phyloP scores from a whole-genome alignment of 2,329 filamentous ascomycete species.

The Talaromyces marneffei region DNA sequence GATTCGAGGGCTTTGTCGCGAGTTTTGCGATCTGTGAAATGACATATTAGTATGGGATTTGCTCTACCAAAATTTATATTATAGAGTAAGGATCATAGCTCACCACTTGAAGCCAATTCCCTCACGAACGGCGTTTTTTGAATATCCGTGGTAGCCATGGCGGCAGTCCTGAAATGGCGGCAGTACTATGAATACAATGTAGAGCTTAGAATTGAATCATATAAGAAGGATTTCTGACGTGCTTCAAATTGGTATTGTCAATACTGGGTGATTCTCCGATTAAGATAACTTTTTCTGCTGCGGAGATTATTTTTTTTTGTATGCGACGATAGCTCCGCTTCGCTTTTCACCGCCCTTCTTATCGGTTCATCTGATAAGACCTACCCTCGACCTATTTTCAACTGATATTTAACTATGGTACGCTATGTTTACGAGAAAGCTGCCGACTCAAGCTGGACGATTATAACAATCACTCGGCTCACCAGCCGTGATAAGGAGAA shows the following conservation, averaged over 20 bases:
- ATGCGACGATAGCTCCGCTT: constrained; percentile 2
- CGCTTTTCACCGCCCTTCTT: constrained; percentile 13
- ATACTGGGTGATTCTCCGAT: too few relatives aligned
- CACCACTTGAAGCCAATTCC: constrained; percentile 78
- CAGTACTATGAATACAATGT: not conserved
- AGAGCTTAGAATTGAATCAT: not conserved
- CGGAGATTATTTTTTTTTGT: constrained; percentile 18
- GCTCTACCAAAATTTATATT: not conserved
- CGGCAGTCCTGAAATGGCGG: not conserved
- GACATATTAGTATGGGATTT: too few relatives aligned
- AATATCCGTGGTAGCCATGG: constrained; percentile 19
- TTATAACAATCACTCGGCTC: too few relatives aligned
- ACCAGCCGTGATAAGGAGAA: too few relatives aligned
- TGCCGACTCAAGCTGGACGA: not conserved
- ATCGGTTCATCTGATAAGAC: constrained; percentile 6
- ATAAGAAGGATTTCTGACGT: not conserved
- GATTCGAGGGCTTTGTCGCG: constrained; percentile 72
- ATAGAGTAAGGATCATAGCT: constrained; percentile 23
- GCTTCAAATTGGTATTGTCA: too few relatives aligned
- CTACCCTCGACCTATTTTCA: not conserved
- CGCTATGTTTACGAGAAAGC: not conserved
- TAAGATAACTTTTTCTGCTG: constrained; percentile 8
- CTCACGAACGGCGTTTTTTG: constrained; percentile 66
- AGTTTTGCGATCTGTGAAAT: constrained; percentile 69
- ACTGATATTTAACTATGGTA: not conserved